Evolutionary conservation across 805 yeast genomes (phyloP), one percentile per base, ranked within the genome.

Genomic region (Myxozyma mucilagina): DNA sequence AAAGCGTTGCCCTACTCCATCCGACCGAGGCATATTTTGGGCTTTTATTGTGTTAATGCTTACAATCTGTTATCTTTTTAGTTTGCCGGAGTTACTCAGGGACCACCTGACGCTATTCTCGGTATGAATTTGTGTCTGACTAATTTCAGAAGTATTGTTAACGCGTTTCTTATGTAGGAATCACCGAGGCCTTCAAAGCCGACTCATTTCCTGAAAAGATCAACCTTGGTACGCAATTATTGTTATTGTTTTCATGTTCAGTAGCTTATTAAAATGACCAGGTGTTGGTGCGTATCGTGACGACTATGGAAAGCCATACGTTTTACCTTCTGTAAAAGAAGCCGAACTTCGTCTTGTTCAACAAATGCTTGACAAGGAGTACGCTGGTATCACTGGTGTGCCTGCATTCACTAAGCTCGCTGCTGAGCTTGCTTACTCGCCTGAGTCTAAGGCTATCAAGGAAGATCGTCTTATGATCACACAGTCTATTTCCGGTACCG

Each of bases 401-500:
- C 82, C 85, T 63, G 78, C 76, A 43, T 93, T 83, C 79, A 86
- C 86, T 70, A 74, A 76, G 47, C 80, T 83, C 41, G 94, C 94
- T 47, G 82, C 85, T 69, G 76, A 82, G 69, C 85, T 90, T 70
- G 80, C 93, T 49, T 90, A 85, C 77, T 85, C 87, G 66, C 84
- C 80, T 63, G 89, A 89, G 43, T 77, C 80, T 42, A 72, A 80
- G 61, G 81, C 87, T 59, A 74, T 87, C 47, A 75, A 76, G 13
- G 85, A 83, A 53, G 81, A 82, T 59, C 81, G 96, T 69, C 82
- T 92, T 44, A 87, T 90, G 56, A 84, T 96, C 53, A 80, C 91
- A 13, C 99, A 93, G 77, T 87, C 97, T 60, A 80, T 93, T 64
- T 87, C 96, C 43, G 99, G 99, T 65, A 93, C 99, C 42, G 99